phyloP scores from a whole-genome alignment of 2,329 filamentous ascomycete species.

The Thielaviopsis ethacetica region DNA sequence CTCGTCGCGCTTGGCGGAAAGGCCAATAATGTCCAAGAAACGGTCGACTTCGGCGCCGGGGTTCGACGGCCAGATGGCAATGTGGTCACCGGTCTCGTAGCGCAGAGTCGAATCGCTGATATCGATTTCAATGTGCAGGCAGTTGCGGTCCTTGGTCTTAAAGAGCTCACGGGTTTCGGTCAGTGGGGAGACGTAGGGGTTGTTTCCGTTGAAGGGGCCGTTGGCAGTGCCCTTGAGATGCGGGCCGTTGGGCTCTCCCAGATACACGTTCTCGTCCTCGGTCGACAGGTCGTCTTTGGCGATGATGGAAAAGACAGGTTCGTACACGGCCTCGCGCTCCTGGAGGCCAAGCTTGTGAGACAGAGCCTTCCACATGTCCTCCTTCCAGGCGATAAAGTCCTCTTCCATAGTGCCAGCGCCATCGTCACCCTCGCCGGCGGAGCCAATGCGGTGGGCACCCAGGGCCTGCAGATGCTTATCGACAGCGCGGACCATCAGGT shows the following conservation, averaged over 20 bases:
- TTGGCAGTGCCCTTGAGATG: constrained; percentile 73
- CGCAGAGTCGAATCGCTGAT: constrained; percentile 75
- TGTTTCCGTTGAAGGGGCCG: constrained; percentile 90
- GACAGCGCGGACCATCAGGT: constrained; percentile 90
- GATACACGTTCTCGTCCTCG: constrained; percentile 69
- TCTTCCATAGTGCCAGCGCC: constrained; percentile 99
- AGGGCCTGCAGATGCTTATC: constrained; percentile 66
- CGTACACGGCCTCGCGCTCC: constrained; percentile 91
- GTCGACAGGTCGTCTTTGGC: constrained; percentile 58
- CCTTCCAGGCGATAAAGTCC: constrained; percentile 97
- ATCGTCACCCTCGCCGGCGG: constrained; percentile 89
- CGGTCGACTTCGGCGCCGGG: constrained; percentile 81
- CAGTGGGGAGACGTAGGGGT: constrained; percentile 92
- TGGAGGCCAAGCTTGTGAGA: constrained; percentile 72
- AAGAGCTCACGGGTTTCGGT: constrained; percentile 84
- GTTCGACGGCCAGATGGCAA: constrained; percentile 95
- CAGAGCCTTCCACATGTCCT: constrained; percentile 90
- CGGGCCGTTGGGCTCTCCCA: constrained; percentile 92
- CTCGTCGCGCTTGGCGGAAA: constrained; percentile 58
- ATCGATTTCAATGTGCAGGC: constrained; percentile 89
- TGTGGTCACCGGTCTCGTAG: constrained; percentile 94
- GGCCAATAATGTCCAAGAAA: constrained; percentile 63
- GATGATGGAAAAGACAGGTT: constrained; percentile 72
- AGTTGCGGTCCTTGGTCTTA: constrained; percentile 77
- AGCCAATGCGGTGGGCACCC: constrained; percentile 69